Conservation (phyloP, 371 early-diverging fungal genomes). For the Ordospora pajunii region DNA sequence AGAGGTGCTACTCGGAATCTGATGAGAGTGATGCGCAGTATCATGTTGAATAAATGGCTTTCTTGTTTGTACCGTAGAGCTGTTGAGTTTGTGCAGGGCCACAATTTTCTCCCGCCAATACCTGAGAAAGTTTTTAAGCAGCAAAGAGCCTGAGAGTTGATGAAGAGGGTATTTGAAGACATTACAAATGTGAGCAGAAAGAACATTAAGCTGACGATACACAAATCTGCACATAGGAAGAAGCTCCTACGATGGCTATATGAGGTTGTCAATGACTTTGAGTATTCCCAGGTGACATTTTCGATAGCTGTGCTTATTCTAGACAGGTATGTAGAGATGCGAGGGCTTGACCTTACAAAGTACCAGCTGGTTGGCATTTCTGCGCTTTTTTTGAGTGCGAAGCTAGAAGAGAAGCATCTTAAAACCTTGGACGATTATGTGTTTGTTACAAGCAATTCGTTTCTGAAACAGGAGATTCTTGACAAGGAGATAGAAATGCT, state of each 20-base stretch:
- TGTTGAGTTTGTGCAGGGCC: background rate
- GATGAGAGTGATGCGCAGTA: conserved; percentile 9
- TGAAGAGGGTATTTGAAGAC: conserved; percentile 55
- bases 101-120: conserved; percentile 33
- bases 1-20: conserved; percentile 40
- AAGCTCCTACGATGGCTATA: conserved; percentile 58
- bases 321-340: conserved; percentile 46
- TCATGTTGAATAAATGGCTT: conserved; percentile 8
- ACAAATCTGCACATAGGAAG: conserved; percentile 45
- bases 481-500: conserved; percentile 51
- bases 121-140: conserved; percentile 18
- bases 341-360: conserved; percentile 14
- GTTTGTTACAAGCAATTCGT: conserved; percentile 52
- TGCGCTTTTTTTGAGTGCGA: conserved; percentile 52
- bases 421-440: conserved; percentile 32
- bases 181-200: conserved; percentile 56
- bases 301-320: conserved; percentile 45
- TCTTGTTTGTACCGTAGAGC: background rate
- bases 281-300: conserved; percentile 41
- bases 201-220: conserved; percentile 58
- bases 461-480: conserved; percentile 45
- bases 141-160: conserved; percentile 20
- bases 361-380: conserved; percentile 58
- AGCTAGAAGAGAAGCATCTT: conserved; percentile 40
- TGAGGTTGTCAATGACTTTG: conserved; percentile 55